Base-by-base conservation (phyloP, 164 flowering plant species). In the Brasenia schreberi region DNA sequence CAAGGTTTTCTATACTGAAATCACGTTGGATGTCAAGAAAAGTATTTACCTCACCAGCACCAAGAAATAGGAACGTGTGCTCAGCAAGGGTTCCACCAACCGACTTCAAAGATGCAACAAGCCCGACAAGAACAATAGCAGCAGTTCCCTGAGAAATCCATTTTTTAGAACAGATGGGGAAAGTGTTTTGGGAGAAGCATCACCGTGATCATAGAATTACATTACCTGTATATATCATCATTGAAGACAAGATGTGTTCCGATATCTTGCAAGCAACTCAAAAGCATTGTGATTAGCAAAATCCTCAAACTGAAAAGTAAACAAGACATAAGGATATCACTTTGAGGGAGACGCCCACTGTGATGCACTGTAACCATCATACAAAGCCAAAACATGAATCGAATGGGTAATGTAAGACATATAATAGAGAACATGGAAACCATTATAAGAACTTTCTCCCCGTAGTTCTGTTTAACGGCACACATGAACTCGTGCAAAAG, bases 231-330 rank as follows among this genome's bases (percentile, higher is more conserved):
- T n/a, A n/a, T n/a, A n/a, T n/a, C n/a, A n/a, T n/a, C n/a, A n/a
- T 90, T 90, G 78, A 90, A 90, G 61, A 90, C 97, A 18, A 90
- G 94, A 80, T 90, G 92, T 66, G 77, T 80, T 52, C 65, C 88
- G 76, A 76, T 90, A 90, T 75, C 71, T 85, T 43, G 82, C 70
- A 53, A 90, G 85, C 43, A 90, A 75, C 65, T 86, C 90, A 74
- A 90, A 90, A 18, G 94, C 94, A 73, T 87, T 90, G 77, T 90
- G 96, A 81, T 90, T 87, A 23, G 90, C 96, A 76, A 89, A 89
- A 77, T 90, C 96, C 73, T 90, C 94, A 77, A 90, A 90, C 97
- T 90, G 83, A 45, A 45, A 45, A 45, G 12, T 45, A 11, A 6
- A 45, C 19, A 74, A 42, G 66, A 62, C 2, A 62, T 23, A 23